Base-by-base conservation (phyloP, 1,284 basidiomycete genomes). In the Heterobasidion irregulare region DNA sequence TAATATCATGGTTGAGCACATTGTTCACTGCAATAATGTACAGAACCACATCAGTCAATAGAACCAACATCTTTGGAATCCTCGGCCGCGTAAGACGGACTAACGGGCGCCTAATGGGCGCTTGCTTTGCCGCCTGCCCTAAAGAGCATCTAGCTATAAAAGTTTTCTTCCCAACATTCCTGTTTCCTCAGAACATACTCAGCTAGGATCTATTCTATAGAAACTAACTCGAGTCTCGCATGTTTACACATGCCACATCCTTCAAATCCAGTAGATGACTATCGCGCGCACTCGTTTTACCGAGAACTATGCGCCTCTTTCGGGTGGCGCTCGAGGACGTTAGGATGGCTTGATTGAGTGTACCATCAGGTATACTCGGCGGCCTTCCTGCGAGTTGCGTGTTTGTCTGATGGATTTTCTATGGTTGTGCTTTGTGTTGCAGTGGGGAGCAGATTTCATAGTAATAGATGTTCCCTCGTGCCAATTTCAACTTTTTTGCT, bases 191-290 rank as follows among this genome's bases (percentile, higher is more conserved):
- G 85, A 87, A 86, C 86, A 88, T 88, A 88, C 85, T 89, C 85
- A 85, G 77, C 78, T 79, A 87, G 86, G 86, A 88, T 89, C 86
- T 89, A 78, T 89, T 88, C 79, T 83, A 87, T 84, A 88, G 85
- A 82, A 84, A 84, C 86, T 87, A 84, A 87, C 86, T 26, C 83
- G 77, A 85, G 83, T 88, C 83, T 85, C 82, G 85, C 85, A 86
- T 86, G 84, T 87, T 85, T 86, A 86, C 77, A 79, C 83, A 83
- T 87, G 85, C 84, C 85, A 71, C 81, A 82, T 81, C 76, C 78
- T 85, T 85, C 78, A 80, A 77, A 80, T 87, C 82, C 85, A 84
- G 75, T 84, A 76, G 85, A 88, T 88, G 85, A 88, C 75, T 71
- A 70, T 60, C 65, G 77, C 83, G 76, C 77, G 79, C 77, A 63